Evolutionary conservation across 305 asterid genomes (phyloP).

Genomic region (Solanum hybrid): DNA sequence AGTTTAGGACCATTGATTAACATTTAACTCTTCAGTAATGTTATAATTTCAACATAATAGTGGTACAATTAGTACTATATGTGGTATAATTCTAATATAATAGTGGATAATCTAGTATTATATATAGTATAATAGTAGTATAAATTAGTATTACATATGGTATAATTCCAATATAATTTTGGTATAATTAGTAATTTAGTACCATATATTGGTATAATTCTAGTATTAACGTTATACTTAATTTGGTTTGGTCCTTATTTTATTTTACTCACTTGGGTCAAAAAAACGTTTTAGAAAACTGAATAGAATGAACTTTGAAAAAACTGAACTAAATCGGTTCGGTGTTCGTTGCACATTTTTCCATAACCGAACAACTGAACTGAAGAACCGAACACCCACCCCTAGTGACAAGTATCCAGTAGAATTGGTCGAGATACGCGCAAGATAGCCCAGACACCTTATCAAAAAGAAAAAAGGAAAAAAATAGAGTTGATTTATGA

Average conservation of each 20-base stretch:
- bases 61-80: background rate
- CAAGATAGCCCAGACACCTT: background rate
- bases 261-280: background rate
- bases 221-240: background rate
- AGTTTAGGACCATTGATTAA: background rate
- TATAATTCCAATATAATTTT: background rate
- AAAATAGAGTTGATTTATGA: background rate
- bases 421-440: background rate
- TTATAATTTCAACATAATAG: background rate
- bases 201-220: background rate
- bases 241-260: background rate
- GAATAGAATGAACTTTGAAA: background rate
- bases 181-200: background rate
- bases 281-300: background rate
- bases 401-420: background rate
- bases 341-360: background rate
- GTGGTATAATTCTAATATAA: background rate
- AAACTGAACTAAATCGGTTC: background rate
- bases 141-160: background rate
- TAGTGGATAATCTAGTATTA: background rate
- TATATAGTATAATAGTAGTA: background rate
- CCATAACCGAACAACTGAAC: background rate
- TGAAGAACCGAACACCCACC: background rate
- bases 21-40: background rate
- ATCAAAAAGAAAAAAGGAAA: background rate